Evolutionary conservation across 1,284 basidiomycete genomes (phyloP), one percentile per base, ranked within the genome.

Genomic region (Tremellales sp.): DNA sequence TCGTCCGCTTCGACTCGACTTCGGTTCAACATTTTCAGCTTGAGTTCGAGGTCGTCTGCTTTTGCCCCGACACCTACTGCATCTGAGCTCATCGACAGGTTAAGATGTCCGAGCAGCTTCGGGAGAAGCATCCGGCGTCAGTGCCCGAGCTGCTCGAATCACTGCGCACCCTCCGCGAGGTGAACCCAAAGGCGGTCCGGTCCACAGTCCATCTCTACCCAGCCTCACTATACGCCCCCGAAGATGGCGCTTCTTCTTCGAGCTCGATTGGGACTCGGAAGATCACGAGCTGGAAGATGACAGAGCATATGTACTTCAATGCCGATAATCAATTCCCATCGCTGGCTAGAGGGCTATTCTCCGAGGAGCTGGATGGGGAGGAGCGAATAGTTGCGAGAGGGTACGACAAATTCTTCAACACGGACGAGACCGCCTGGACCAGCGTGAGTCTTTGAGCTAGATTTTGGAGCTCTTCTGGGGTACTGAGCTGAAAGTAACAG

Each of bases 321-420:
- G 79, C 89, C 3, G 88, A 89, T 0, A 88, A 86, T 10, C 89
- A 89, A 0, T 94, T 96, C 66, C 92, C 92, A 1, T 94, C 90
- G 0, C 81, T 93, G 21, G 92, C 90, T 0, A 77, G 92, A 17
- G 92, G 93, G 0, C 65, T 97, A 12, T 97, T 96, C 68, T 86
- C 88, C 0, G 68, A 79, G 63, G 15, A 65, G 69, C 17, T 41
- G 12, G 49, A 43, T 8, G 51, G 53, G 10, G 63, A 70, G 46
- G 79, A 87, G 64, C 76, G 89, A 43, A 94, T 99, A 49, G 84
- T 94, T 0, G 86, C 82, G 0, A 77, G 96, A 43, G 94, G 94
- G 0, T 98, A 99, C 65, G 96, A 98, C 79, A 99, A 99, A 75
- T 98, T 99, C 75, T 98, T 98, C 79, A 98, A 97, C 69, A 88